Evolutionary conservation across 2,329 filamentous ascomycete genomes (phyloP).

Genomic region (Sporothrix pseudoabietina): DNA sequence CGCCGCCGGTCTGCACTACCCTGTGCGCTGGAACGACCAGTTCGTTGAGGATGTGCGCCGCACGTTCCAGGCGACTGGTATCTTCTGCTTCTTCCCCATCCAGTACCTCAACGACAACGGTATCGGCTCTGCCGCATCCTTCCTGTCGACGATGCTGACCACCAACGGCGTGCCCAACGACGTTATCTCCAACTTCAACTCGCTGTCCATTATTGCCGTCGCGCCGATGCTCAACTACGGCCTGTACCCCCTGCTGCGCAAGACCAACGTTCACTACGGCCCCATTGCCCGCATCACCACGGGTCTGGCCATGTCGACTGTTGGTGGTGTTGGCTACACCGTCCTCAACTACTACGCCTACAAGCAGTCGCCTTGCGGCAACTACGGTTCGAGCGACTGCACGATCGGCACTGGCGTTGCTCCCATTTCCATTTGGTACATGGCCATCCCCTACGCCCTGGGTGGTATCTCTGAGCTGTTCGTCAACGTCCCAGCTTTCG

Average conservation of each 20-base stretch:
- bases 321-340: slow-evolving; percentile 50
- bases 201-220: slow-evolving; percentile 71
- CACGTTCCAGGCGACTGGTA: slow-evolving; percentile 67
- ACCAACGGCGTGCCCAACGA: slow-evolving; percentile 74
- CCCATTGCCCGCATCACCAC: slow-evolving; percentile 75
- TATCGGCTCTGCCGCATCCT: slow-evolving; percentile 53
- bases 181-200: slow-evolving; percentile 72
- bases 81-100: slow-evolving; percentile 62
- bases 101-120: slow-evolving; percentile 52
- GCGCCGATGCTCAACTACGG: slow-evolving; percentile 70
- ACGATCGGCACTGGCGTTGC: slow-evolving; percentile 44
- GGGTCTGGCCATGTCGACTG: slow-evolving; percentile 52
- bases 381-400: slow-evolving; percentile 46
- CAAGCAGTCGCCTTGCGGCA: slow-evolving; percentile 47
- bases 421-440: slow-evolving; percentile 57
- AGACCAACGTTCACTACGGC: slow-evolving; percentile 65
- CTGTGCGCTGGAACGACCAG: slow-evolving; percentile 57
- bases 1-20: slow-evolving; percentile 45
- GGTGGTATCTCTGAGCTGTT: slow-evolving; percentile 57
- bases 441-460: slow-evolving; percentile 56
- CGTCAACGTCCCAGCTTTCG: slow-evolving; percentile 54
- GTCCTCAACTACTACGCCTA: slow-evolving; percentile 49
- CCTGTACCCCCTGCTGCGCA: slow-evolving; percentile 68
- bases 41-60: slow-evolving; percentile 57
- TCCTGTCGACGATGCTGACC: slow-evolving; percentile 51